Percentiles rank a stretch among this genome's conserved stretches.
phyloP scores from a whole-genome alignment of 805 yeast genomes.

The Helenozyma rhizophorensis region DNA sequence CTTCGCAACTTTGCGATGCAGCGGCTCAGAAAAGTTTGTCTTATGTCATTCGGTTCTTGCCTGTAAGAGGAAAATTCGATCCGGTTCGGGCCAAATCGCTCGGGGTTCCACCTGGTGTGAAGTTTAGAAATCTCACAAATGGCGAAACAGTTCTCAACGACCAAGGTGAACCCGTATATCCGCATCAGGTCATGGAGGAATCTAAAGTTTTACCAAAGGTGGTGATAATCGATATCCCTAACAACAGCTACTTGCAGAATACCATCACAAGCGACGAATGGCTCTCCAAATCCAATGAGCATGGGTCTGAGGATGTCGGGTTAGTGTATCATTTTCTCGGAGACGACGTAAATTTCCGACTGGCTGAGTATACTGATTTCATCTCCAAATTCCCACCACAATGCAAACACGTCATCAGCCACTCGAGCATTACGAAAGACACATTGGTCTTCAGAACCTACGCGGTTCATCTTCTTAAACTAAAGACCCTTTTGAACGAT shows the following conservation, averaged over 20 bases:
- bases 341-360: constrained; percentile 46
- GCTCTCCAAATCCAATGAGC: constrained; percentile 27
- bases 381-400: constrained; percentile 49
- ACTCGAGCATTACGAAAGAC: constrained; percentile 59
- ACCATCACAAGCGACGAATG: constrained; percentile 24
- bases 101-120: constrained; percentile 64
- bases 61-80: constrained; percentile 74
- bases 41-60: constrained; percentile 63
- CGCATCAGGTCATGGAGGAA: constrained; percentile 71
- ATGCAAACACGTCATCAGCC: constrained; percentile 68
- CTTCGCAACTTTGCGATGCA: constrained; percentile 19
- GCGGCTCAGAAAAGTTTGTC: constrained; percentile 47
- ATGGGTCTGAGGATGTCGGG: constrained; percentile 37
- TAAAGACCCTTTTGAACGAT: constrained; percentile 48
- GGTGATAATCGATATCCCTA: constrained; percentile 72
- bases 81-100: constrained; percentile 59
- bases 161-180: constrained; percentile 54
- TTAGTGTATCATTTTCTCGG: constrained; percentile 76
- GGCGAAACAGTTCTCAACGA: constrained; percentile 56
- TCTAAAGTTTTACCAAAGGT: constrained; percentile 55
- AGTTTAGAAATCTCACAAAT: constrained; percentile 53
- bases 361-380: constrained; percentile 43
- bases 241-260: constrained; percentile 34
- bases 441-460: constrained; percentile 54
- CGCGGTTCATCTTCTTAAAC: constrained; percentile 49